Percentiles rank a stretch among this genome's conserved stretches.
phyloP scores from a whole-genome alignment of 225 moss, liverwort and hornwort genomes.

The Sphagnum contortum region DNA sequence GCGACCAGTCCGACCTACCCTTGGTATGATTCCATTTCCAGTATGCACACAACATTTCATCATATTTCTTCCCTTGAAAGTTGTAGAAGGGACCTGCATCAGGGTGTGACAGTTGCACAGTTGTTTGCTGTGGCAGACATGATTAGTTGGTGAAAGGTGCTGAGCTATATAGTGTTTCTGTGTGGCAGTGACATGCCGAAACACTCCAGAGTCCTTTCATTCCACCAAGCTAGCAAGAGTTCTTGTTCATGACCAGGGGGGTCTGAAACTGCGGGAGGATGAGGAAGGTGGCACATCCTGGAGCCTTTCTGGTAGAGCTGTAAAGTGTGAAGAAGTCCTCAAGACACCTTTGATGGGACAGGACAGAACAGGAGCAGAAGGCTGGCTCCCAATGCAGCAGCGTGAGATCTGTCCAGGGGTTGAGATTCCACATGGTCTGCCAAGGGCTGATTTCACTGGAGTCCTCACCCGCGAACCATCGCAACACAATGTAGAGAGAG shows the following conservation, averaged over 20 bases:
- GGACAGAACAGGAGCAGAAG: constrained; percentile 3
- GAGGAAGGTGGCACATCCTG: constrained; percentile 3
- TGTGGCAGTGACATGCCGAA: too few species aligned
- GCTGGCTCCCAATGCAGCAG: constrained; percentile 9
- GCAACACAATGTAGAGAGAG: too few species aligned
- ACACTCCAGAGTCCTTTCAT: too few species aligned
- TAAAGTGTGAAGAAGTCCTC: constrained; percentile 18
- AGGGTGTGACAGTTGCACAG: too few species aligned
- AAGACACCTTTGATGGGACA: constrained; percentile 3
- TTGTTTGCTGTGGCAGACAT: too few species aligned
- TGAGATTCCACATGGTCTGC: constrained; percentile 5
- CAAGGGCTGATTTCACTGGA: background rate
- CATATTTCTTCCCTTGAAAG: background rate
- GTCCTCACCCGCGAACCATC: too few species aligned
- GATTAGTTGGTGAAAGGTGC: too few species aligned
- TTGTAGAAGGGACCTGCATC: too few species aligned
- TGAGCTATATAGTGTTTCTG: too few species aligned
- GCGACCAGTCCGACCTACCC: background rate
- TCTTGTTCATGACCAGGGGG: too few species aligned
- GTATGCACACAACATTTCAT: background rate
- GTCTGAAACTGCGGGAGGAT: constrained; percentile 1
- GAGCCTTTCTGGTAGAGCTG: constrained; percentile 9
- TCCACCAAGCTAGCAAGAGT: too few species aligned
- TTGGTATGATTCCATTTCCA: background rate
- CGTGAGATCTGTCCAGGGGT: constrained; percentile 1